These are phyloP conservation scores for Meyerozyma carpophila DNA, from an alignment of 1,139 yeast species.

Conservation along the genomic window DNA sequence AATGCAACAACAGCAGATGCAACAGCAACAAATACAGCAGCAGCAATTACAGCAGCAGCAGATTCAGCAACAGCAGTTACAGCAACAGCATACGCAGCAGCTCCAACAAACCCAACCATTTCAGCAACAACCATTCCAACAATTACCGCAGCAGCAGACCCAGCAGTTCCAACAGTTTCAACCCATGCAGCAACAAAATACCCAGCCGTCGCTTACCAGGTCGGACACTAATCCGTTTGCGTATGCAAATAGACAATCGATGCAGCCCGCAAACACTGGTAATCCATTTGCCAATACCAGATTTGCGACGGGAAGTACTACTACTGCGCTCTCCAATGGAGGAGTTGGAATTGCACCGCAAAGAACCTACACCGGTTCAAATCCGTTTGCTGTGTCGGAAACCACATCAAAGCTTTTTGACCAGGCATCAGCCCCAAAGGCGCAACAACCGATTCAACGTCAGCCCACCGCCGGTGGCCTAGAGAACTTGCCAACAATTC, in stretches of 20 bases:
- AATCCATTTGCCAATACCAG: constrained; percentile 50
- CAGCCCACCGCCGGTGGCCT: constrained; percentile 68
- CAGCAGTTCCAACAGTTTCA: constrained; percentile 5
- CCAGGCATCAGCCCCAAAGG: constrained; percentile 16
- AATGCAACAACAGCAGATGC: constrained; percentile 1
- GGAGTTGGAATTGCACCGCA: constrained; percentile 18
- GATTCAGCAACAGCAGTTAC: constrained; percentile 1
- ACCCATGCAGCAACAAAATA: constrained; percentile 4
- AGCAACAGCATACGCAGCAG: constrained; percentile 6
- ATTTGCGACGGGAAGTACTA: constrained; percentile 27
- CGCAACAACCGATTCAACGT: constrained; percentile 26
- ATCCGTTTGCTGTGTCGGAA: constrained; percentile 41
- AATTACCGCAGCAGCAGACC: constrained; percentile 7
- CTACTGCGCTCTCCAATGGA: constrained; percentile 29
- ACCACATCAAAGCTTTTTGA: constrained; percentile 32
- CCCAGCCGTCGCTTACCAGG: constrained; percentile 19
- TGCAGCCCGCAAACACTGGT: constrained; percentile 10
- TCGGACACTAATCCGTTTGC: constrained; percentile 40
- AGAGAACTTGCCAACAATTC: constrained; percentile 54
- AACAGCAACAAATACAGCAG: constrained; percentile 1
- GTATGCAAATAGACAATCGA: constrained; percentile 18
- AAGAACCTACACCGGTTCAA: constrained; percentile 31
- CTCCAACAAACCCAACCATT: constrained; percentile 7
- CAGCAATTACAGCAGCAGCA: neutral
- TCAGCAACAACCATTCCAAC: constrained; percentile 7